These are phyloP conservation scores for Trichopus zeylanicus DNA, from an alignment of 116 monocot genomes.

Conservation along the genomic window DNA sequence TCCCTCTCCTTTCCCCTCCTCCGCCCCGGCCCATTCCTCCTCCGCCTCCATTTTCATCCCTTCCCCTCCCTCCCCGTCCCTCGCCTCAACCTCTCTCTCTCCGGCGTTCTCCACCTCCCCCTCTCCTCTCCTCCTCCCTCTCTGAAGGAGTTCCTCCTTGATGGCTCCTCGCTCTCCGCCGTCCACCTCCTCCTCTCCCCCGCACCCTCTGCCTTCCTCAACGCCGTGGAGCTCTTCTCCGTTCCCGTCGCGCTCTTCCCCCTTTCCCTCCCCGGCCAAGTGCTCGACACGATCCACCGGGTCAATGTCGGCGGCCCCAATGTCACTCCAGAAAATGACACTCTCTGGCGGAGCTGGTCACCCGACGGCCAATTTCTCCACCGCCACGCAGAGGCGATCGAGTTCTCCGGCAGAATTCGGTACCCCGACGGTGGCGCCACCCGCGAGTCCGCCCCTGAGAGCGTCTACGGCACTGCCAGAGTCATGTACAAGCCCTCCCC, in stretches of 20 bases:
- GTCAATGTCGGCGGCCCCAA: slow-evolving; percentile 62
- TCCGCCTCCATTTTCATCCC: slow-evolving; percentile 33
- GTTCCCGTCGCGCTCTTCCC: slow-evolving; percentile 38
- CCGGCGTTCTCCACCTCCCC: neutral
- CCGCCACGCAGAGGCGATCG: neutral
- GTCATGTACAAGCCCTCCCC: slow-evolving; percentile 6
- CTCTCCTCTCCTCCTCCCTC: neutral
- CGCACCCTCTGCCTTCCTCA: slow-evolving; percentile 51
- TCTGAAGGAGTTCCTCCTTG: slow-evolving; percentile 66
- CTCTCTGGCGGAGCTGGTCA: slow-evolving; percentile 71
- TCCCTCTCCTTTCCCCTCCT: slow-evolving; percentile 9
- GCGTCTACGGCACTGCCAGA: slow-evolving; percentile 53
- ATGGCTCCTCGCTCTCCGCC: slow-evolving; percentile 14
- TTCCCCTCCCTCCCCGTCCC: slow-evolving; percentile 14
- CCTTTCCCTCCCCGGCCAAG: slow-evolving; percentile 24
- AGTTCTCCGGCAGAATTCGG: neutral
- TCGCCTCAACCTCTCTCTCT: slow-evolving; percentile 15
- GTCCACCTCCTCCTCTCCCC: slow-evolving; percentile 20
- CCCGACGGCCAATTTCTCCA: slow-evolving; percentile 9
- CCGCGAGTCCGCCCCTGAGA: slow-evolving; percentile 30
- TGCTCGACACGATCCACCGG: slow-evolving; percentile 46
- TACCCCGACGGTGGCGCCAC: neutral
- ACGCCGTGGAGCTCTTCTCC: slow-evolving; percentile 72
- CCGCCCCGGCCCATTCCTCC: slow-evolving; percentile 8
- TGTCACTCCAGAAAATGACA: slow-evolving; percentile 56